Evolutionary conservation across 345 rosid species (phyloP).

Genomic region (Rubroshorea leprosula): DNA sequence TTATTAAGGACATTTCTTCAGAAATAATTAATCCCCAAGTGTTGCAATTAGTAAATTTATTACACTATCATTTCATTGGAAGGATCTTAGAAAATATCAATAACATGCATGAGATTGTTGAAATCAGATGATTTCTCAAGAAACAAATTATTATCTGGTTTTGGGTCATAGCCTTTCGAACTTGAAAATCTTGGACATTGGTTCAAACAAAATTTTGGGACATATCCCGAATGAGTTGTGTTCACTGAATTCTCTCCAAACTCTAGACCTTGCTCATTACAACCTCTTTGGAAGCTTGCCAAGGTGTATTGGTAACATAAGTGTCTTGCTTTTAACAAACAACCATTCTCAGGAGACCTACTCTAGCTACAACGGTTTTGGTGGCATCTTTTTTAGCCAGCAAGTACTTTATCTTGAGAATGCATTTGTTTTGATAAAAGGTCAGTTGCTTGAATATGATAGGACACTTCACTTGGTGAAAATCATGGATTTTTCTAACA

Average conservation of each 20-base stretch:
- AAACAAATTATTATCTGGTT: no score
- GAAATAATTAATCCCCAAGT: no score
- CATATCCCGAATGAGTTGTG: slow-evolving; percentile 8
- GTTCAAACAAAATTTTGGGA: slow-evolving; percentile 11
- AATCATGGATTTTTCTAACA: slow-evolving; percentile 18
- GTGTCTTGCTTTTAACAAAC: neutral
- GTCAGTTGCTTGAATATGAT: slow-evolving; percentile 4
- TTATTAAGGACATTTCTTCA: no score
- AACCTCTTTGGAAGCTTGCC: slow-evolving; percentile 7
- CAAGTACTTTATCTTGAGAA: neutral
- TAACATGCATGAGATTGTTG: no score
- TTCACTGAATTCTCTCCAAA: neutral
- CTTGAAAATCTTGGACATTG: neutral
- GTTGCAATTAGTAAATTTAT: no score
- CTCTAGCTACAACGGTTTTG: no score
- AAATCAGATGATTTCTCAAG: no score
- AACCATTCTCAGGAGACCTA: no score
- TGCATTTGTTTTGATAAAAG: slow-evolving; percentile 1
- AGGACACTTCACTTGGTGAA: slow-evolving; percentile 9
- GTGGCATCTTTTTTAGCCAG: no score
- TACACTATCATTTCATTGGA: no score
- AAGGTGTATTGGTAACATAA: neutral
- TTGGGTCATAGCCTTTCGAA: neutral
- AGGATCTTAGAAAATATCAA: no score
- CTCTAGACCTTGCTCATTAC: slow-evolving; percentile 16